phyloP scores from a whole-genome alignment of 2,329 filamentous ascomycete species.

The Sclerotinia glacialis region DNA sequence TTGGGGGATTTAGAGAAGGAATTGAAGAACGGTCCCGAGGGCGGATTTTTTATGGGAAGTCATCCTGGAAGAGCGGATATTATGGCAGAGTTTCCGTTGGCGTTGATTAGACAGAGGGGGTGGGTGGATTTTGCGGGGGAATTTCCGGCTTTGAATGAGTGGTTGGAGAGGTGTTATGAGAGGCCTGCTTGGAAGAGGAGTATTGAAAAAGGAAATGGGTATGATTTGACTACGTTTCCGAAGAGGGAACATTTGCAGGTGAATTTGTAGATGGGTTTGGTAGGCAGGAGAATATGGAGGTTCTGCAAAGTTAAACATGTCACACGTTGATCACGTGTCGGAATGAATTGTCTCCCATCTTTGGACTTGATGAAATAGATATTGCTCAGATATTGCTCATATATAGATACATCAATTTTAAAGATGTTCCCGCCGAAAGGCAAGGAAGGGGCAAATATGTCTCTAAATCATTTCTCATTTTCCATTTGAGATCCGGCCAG shows the following conservation, averaged over 20 bases:
- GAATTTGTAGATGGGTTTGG: not conserved
- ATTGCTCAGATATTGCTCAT: not conserved
- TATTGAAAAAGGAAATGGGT: slow-evolving; percentile 37
- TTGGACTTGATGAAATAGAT: not conserved
- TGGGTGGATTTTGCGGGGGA: slow-evolving; percentile 37
- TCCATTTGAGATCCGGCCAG: no score
- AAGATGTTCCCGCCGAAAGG: no score
- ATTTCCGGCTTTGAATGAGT: slow-evolving; percentile 38
- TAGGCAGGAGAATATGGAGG: not conserved
- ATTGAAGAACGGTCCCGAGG: slow-evolving; percentile 28
- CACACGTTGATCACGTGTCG: not conserved
- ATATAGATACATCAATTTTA: not conserved
- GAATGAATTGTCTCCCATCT: rapidly evolving
- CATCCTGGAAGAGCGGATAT: slow-evolving; percentile 40
- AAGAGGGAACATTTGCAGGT: not conserved
- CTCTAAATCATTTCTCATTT: no score
- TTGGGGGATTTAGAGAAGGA: slow-evolving; percentile 29
- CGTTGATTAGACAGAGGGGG: slow-evolving; percentile 34
- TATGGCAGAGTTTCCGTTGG: slow-evolving; percentile 37
- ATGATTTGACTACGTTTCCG: slow-evolving; percentile 34
- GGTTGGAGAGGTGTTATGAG: slow-evolving; percentile 36
- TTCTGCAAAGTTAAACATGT: no score
- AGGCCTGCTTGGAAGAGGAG: slow-evolving; percentile 36
- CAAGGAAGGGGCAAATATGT: not conserved
- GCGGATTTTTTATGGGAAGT: slow-evolving; percentile 35